phyloP scores from a whole-genome alignment of 257 asterid species.

The Striga asiatica region DNA sequence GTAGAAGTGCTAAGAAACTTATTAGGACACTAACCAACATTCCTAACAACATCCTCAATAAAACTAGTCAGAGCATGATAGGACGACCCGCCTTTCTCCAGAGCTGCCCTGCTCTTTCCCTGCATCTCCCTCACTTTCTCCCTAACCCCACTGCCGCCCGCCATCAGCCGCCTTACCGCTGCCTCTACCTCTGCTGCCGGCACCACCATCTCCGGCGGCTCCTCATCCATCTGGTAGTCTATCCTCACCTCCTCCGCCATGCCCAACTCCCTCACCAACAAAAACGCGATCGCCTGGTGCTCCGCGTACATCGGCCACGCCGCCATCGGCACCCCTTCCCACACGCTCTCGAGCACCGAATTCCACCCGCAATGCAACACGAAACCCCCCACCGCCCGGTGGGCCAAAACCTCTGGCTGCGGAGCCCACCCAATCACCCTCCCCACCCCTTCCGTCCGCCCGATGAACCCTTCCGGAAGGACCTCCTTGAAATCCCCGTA shows the following conservation, averaged over 20 bases:
- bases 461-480: slow-evolving; percentile 26
- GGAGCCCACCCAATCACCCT: slow-evolving; percentile 47
- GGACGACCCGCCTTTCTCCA: slow-evolving; percentile 19
- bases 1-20: too few relatives aligned
- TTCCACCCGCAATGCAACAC: slow-evolving; percentile 50
- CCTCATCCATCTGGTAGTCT: slow-evolving; percentile 12
- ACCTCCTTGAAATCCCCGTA: slow-evolving; percentile 12
- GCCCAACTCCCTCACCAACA: slow-evolving; percentile 26
- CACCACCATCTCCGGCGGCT: not conserved
- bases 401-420: slow-evolving; percentile 27
- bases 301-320: slow-evolving; percentile 35
- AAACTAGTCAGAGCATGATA: not conserved
- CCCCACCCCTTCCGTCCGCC: slow-evolving; percentile 14
- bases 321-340: slow-evolving; percentile 39
- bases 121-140: slow-evolving; percentile 12
- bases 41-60: slow-evolving; percentile 9
- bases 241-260: slow-evolving; percentile 22
- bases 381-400: slow-evolving; percentile 37
- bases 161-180: slow-evolving; percentile 19
- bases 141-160: slow-evolving; percentile 8
- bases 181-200: slow-evolving; percentile 12
- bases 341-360: slow-evolving; percentile 32
- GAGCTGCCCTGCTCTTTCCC: slow-evolving; percentile 14
- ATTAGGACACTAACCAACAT: too few relatives aligned
- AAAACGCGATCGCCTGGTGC: slow-evolving; percentile 36